Evolutionary conservation across 441 rosid species (phyloP).

Genomic region (Aleurites moluccanus): DNA sequence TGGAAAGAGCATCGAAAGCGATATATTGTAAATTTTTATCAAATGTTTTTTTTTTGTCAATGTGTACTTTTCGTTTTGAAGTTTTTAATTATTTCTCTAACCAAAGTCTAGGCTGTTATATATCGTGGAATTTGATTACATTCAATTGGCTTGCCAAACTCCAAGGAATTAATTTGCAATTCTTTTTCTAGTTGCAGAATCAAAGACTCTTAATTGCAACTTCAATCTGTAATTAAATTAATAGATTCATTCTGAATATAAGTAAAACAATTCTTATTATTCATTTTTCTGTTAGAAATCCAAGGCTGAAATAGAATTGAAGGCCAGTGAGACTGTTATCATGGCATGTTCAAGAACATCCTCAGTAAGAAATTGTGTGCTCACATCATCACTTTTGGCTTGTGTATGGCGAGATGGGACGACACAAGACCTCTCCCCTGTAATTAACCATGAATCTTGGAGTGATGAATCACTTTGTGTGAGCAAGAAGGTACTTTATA

Average conservation of each 20-base stretch:
- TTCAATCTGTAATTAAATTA: not conserved
- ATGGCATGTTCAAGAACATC: conserved; percentile 74
- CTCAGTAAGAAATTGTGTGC: conserved; percentile 68
- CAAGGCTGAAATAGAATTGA: conserved; percentile 81
- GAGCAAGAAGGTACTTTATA: conserved; percentile 55
- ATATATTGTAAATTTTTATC: too few species aligned
- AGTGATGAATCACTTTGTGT: conserved; percentile 73
- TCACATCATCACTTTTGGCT: conserved; percentile 82
- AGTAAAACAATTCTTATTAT: not conserved
- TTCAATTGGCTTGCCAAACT: too few species aligned
- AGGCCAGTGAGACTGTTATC: conserved; percentile 63
- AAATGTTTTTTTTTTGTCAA: too few species aligned
- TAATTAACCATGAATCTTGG: conserved; percentile 72
- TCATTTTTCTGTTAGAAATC: conserved; percentile 44
- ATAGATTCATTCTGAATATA: too few species aligned
- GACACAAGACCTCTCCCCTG: conserved; percentile 31
- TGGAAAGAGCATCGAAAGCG: too few species aligned
- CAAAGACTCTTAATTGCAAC: not conserved
- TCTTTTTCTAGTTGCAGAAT: too few species aligned
- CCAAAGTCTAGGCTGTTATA: too few species aligned
- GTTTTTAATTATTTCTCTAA: too few species aligned
- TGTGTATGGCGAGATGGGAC: conserved; percentile 60
- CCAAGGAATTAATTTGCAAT: too few species aligned
- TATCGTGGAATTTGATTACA: too few species aligned
- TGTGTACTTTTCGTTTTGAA: too few species aligned